Evolutionary conservation across 805 yeast species (phyloP), one percentile per base, ranked within the genome.

Genomic region (Cyberlindnera veronae): DNA sequence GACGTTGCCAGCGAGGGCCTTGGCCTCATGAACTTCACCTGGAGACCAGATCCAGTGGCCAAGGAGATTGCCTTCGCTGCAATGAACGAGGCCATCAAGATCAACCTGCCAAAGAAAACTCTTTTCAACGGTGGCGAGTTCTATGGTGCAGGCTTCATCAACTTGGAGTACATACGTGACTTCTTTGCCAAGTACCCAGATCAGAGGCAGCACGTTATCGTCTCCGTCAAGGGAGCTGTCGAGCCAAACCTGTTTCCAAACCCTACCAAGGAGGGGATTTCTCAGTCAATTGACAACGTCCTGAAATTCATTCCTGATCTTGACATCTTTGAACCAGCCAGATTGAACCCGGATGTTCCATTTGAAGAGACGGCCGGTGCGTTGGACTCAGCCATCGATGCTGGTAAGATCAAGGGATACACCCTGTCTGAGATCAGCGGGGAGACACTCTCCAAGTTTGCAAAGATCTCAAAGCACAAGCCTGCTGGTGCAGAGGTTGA

Each of bases 11-110:
- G 28, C 13, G 46, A 44, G 18, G 95, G 95, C 32, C 78, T 74
- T 50, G 96, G 96, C 32, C 71, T 87, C 47, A 86, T 89, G 96
- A 76, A 83, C 41, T 69, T 85, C 58, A 84, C 95, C 1, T 78
- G 85, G 86, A 69, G 72, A 29, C 75, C 81, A 0, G 58, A 53
- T 0, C 87, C 86, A 26, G 60, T 73, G 23, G 72, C 82, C 8
- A 59, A 69, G 37, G 77, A 72, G 15, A 66, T 69, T 39, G 79
- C 84, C 3, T 67, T 78, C 44, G 74, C 64, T 11, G 63, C 76
- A 3, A 66, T 88, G 57, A 69, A 76, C 41, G 63, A 67, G 27
- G 81, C 83, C 20, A 58, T 77, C 23, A 67, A 69, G 21, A 29
- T 53, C 8, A 56, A 62, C 29, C 41, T 53, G 46, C 69, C 61